Percentiles rank a stretch among this genome's conserved stretches.
These are phyloP conservation scores for Leccinum broughii DNA, from an alignment of 768 basidiomycete species.

Conservation along the genomic window DNA sequence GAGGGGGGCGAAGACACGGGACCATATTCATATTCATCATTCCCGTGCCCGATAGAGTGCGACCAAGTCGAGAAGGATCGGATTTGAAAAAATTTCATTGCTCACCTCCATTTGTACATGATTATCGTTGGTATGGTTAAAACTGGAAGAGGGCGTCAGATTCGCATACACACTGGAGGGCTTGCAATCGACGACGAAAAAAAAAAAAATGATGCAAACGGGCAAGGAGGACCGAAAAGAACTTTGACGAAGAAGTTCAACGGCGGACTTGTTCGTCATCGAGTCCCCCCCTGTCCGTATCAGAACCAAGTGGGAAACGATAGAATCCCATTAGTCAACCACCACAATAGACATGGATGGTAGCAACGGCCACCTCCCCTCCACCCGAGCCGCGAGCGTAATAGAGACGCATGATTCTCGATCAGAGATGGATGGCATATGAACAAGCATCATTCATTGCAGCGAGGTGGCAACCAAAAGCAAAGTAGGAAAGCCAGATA, in stretches of 20 bases:
- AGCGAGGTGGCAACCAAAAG: conserved; percentile 13
- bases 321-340: conserved; percentile 10
- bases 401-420: conserved; percentile 20
- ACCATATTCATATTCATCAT: background rate
- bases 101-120: conserved; percentile 74
- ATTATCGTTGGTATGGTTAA: conserved; percentile 71
- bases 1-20: background rate
- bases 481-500: conserved; percentile 2
- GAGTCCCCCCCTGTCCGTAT: background rate
- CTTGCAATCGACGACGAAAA: background rate
- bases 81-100: conserved; percentile 7
- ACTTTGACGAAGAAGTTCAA: background rate
- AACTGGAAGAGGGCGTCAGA: conserved; percentile 42
- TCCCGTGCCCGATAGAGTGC: conserved; percentile 21
- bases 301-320: background rate
- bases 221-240: conserved; percentile 1
- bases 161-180: conserved; percentile 7
- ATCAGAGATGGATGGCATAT: conserved; percentile 16
- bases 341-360: conserved; percentile 14
- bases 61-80: conserved; percentile 17
- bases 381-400: conserved; percentile 8
- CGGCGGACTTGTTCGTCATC: background rate
- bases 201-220: conserved; percentile 1
- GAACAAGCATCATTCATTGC: conserved; percentile 16
- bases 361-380: conserved; percentile 23